These are phyloP conservation scores for Immersiella caudata DNA, from an alignment of 495 filamentous ascomycete species.

Conservation along the genomic window DNA sequence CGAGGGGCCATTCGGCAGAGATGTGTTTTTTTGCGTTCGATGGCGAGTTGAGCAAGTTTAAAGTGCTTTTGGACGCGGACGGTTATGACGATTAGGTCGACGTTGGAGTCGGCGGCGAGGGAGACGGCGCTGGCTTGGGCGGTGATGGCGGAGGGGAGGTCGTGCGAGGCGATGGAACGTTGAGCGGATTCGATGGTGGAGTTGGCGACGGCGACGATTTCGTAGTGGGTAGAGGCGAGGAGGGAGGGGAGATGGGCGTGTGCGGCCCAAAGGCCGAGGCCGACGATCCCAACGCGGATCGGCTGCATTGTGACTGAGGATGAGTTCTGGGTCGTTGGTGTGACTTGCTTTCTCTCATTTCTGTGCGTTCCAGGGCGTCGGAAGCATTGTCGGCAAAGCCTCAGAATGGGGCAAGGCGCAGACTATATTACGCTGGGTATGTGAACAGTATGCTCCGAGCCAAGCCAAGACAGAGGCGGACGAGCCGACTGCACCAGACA, in stretches of 20 bases:
- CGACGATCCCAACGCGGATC: slow-evolving; percentile 40
- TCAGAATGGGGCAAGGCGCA: too few species aligned
- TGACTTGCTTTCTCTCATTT: not conserved
- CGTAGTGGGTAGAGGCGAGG: slow-evolving; percentile 40
- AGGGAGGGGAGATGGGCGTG: slow-evolving; percentile 50
- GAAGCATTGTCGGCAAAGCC: too few species aligned
- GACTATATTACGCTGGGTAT: too few species aligned
- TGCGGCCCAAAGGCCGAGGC: slow-evolving; percentile 51
- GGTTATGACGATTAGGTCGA: slow-evolving; percentile 55
- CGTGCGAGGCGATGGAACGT: slow-evolving; percentile 45
- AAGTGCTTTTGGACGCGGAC: slow-evolving; percentile 52
- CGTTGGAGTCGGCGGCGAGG: slow-evolving; percentile 53
- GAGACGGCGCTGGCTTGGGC: slow-evolving; percentile 50
- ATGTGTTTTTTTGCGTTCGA: slow-evolving; percentile 53
- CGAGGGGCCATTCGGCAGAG: slow-evolving; percentile 58
- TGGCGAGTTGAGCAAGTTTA: slow-evolving; percentile 44
- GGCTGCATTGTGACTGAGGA: slow-evolving; percentile 1
- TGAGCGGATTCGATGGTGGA: slow-evolving; percentile 47
- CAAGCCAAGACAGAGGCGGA: too few species aligned
- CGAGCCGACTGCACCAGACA: too few species aligned
- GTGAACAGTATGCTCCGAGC: too few species aligned
- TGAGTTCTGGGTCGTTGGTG: not conserved
- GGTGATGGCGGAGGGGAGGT: slow-evolving; percentile 42
- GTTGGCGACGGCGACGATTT: slow-evolving; percentile 50
- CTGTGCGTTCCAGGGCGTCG: too few species aligned